Conservation (phyloP, 2,329 filamentous ascomycete genomes). For the Juglanconis sp. region DNA sequence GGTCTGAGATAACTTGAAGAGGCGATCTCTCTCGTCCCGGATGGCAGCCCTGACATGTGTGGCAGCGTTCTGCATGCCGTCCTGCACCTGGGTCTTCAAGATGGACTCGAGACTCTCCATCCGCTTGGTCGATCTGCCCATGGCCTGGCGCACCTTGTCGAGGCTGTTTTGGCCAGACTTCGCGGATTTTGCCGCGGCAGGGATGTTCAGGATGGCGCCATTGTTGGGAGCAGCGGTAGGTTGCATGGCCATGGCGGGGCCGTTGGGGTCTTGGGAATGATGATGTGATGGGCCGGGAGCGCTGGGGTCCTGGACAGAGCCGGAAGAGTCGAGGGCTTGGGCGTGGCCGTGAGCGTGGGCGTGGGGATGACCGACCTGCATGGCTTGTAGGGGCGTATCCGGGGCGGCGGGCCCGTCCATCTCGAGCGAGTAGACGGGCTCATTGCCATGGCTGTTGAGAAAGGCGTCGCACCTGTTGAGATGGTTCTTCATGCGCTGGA, state of each 20-base stretch:
- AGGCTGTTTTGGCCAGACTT: constrained; percentile 16
- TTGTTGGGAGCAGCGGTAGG: neutral
- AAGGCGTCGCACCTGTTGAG: constrained; percentile 14
- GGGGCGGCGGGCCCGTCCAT: constrained; percentile 13
- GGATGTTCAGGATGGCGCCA: neutral
- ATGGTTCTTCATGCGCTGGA: constrained; percentile 19
- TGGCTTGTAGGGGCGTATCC: constrained; percentile 1
- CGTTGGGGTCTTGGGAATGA: constrained; percentile 1
- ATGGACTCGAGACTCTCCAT: constrained; percentile 15
- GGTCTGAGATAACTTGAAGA: constrained; percentile 16
- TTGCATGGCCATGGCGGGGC: constrained; percentile 1
- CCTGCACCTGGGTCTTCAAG: constrained; percentile 17
- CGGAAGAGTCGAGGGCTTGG: too few relatives aligned
- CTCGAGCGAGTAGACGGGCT: constrained; percentile 13
- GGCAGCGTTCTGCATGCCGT: constrained; percentile 17
- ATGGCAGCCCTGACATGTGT: constrained; percentile 14
- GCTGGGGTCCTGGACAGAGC: neutral
- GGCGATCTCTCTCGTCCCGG: constrained; percentile 13
- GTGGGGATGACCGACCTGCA: neutral
- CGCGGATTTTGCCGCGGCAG: neutral
- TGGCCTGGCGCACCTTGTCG: constrained; percentile 15
- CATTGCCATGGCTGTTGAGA: constrained; percentile 9
- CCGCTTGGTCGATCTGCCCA: constrained; percentile 14
- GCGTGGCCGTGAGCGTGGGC: neutral
- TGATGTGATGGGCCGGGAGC: neutral